These are phyloP conservation scores for Cephaloascus albidus DNA, from an alignment of 805 yeast species.

Conservation along the genomic window DNA sequence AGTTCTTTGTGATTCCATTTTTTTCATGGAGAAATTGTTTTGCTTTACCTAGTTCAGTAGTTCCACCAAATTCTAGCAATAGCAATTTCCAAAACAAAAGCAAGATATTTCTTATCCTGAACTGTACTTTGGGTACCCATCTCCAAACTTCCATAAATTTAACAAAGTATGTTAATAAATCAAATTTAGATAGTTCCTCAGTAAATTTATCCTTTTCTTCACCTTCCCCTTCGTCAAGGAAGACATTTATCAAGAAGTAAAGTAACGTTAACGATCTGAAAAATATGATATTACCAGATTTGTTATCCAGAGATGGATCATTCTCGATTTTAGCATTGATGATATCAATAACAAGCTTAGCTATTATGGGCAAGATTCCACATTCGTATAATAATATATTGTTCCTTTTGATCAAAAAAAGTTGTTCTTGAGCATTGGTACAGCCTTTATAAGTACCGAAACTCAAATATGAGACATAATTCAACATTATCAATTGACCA, in stretches of 20 bases:
- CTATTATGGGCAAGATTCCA: neutral
- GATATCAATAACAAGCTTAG: neutral
- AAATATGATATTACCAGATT: conserved; percentile 6
- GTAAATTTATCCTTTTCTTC: conserved; percentile 7
- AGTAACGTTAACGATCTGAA: conserved; percentile 22
- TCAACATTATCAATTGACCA: neutral
- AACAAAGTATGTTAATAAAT: conserved; percentile 35
- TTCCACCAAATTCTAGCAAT: conserved; percentile 55
- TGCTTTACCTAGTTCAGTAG: conserved; percentile 24
- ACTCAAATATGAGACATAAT: neutral
- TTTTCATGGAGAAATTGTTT: conserved; percentile 36
- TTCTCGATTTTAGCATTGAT: neutral
- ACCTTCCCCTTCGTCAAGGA: conserved; percentile 7
- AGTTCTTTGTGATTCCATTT: conserved; percentile 21
- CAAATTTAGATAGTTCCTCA: conserved; percentile 14
- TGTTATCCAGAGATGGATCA: conserved; percentile 1
- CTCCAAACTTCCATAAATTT: conserved; percentile 58
- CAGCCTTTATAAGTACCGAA: neutral
- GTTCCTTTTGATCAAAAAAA: neutral
- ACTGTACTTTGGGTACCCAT: conserved; percentile 30
- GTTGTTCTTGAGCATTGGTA: neutral
- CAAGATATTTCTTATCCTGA: conserved; percentile 50
- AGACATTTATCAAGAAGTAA: conserved; percentile 20
- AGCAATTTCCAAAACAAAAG: conserved; percentile 44
- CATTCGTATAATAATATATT: neutral